Conservation (phyloP, 208 protist genomes). For the Herpetomonas muscarum region DNA sequence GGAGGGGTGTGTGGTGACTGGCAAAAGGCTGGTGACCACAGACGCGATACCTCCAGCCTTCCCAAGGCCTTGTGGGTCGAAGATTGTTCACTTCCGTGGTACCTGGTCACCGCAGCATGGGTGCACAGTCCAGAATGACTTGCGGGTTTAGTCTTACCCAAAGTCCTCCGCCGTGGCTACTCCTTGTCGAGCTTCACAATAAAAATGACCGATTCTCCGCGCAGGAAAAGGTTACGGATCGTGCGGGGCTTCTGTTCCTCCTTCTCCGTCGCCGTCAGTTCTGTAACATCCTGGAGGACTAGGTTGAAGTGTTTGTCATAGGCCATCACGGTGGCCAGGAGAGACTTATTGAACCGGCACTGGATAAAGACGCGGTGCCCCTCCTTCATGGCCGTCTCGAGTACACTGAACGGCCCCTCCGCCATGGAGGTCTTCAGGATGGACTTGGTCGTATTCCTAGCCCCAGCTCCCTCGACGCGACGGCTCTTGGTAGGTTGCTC, state of each 20-base stretch:
- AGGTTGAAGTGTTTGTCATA: constrained; percentile 99
- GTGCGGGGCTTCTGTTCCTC: constrained; percentile 95
- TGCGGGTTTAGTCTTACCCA: neutral
- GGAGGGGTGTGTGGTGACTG: no score
- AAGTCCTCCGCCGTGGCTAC: neutral
- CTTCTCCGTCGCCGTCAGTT: constrained; percentile 81
- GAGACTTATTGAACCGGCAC: constrained; percentile 99
- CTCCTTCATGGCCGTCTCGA: constrained; percentile 76
- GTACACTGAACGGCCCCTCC: constrained; percentile 73
- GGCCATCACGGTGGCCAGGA: constrained; percentile 97
- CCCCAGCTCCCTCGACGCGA: constrained; percentile 19
- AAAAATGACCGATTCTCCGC: constrained; percentile 99
- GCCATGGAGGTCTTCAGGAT: constrained; percentile 51
- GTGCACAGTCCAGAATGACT: no score
- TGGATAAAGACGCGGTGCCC: constrained; percentile 96
- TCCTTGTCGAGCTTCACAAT: constrained; percentile 93
- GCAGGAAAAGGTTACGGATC: constrained; percentile 98
- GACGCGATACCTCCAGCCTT: no score
- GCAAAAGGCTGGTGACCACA: no score
- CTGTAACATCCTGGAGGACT: constrained; percentile 92
- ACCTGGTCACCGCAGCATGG: no score
- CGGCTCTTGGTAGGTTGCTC: constrained; percentile 28
- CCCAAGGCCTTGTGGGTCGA: no score
- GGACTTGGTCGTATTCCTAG: constrained; percentile 36
- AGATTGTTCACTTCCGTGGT: no score